Conservation (phyloP, 345 rosid species). For the Salix viminalis region DNA sequence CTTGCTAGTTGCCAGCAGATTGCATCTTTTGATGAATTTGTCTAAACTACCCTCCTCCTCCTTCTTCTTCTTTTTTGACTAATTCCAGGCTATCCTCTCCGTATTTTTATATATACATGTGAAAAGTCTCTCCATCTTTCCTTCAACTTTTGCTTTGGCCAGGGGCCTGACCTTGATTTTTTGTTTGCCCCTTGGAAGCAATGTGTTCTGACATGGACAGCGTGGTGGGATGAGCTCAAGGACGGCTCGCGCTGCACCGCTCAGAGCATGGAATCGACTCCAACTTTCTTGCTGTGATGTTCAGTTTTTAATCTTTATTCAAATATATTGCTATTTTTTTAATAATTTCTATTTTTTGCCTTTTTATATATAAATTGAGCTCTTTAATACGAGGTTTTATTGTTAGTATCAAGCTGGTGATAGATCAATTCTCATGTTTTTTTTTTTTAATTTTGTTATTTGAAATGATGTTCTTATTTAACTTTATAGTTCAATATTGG, state of each 20-base stretch:
- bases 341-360: not conserved
- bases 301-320: too few species aligned
- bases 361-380: too few species aligned
- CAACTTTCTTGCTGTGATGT: not conserved
- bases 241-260: not conserved
- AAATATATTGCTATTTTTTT: not conserved
- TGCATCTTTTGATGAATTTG: not conserved
- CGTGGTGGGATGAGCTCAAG: too few species aligned
- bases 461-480: too few species aligned
- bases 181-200: not conserved
- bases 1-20: not conserved
- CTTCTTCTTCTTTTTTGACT: not conserved
- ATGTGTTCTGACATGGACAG: not conserved
- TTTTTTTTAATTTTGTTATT: too few species aligned
- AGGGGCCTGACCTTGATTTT: not conserved
- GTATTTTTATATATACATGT: not conserved
- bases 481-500: too few species aligned
- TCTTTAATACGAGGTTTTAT: too few species aligned
- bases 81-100: not conserved
- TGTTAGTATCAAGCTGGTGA: too few species aligned
- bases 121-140: not conserved
- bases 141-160: not conserved
- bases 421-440: too few species aligned
- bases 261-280: not conserved
- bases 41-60: not conserved